Percentiles rank a stretch among this genome's conserved stretches.
Evolutionary conservation across 495 filamentous ascomycete genomes (phyloP).

Genomic region (Penicillium roqueforti): DNA sequence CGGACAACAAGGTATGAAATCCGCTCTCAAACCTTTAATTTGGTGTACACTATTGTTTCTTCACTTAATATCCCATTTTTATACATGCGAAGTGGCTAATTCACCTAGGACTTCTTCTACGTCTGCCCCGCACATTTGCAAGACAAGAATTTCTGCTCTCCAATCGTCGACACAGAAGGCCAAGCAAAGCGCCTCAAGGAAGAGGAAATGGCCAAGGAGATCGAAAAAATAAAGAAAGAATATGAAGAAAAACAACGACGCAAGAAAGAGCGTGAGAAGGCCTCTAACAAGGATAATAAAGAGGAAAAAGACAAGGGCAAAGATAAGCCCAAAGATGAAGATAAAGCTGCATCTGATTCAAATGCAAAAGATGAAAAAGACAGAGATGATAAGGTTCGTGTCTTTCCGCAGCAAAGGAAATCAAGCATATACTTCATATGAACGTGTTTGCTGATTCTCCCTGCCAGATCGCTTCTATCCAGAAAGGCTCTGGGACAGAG

Average conservation of each 20-base stretch:
- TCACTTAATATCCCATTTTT: background rate
- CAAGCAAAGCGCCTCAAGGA: conserved; percentile 62
- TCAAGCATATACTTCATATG: background rate
- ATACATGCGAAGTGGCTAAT: conserved; percentile 2
- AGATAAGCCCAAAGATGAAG: conserved; percentile 45
- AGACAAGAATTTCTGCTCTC: conserved; percentile 75
- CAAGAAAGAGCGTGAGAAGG: conserved; percentile 33
- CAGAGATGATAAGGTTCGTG: conserved; percentile 50
- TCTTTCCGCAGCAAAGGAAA: background rate
- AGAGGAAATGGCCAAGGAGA: conserved; percentile 65
- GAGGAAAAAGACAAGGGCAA: conserved; percentile 47
- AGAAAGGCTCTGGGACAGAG: conserved; percentile 27
- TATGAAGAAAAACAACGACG: conserved; percentile 42
- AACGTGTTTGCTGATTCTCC: background rate
- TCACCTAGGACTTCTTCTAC: conserved; percentile 86
- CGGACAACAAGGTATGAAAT: conserved; percentile 73
- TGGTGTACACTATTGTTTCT: too few relatives aligned
- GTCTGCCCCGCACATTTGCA: conserved; percentile 80
- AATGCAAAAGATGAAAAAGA: conserved; percentile 48
- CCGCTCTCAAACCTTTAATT: background rate
- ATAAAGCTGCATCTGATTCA: conserved; percentile 19
- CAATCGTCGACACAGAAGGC: conserved; percentile 73
- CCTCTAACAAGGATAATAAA: conserved; percentile 36
- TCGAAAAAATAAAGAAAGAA: conserved; percentile 65
- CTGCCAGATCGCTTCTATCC: conserved; percentile 36